Conservation (phyloP, 495 filamentous ascomycete genomes). For the Xylaria bambusicola region DNA sequence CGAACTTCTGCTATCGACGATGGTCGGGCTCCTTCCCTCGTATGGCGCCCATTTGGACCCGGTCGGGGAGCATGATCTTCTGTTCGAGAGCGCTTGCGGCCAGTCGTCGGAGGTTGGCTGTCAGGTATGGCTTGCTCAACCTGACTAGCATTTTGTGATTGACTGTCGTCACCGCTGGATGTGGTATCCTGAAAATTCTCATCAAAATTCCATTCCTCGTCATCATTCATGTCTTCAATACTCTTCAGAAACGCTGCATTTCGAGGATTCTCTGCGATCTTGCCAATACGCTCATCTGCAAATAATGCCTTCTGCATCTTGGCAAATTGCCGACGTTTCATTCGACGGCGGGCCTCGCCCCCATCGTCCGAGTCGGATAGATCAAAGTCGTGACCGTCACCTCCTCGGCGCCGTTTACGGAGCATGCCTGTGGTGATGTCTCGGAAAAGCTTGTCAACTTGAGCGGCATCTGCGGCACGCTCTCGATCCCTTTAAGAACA, state of each 20-base stretch:
- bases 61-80: slow-evolving; percentile 59
- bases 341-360: slow-evolving; percentile 69
- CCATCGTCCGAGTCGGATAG: slow-evolving; percentile 88
- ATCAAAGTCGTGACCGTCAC: slow-evolving; percentile 70
- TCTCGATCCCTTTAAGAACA: slow-evolving; percentile 58
- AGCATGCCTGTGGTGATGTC: slow-evolving; percentile 87
- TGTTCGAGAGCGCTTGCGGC: slow-evolving; percentile 29
- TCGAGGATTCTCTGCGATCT: slow-evolving; percentile 88
- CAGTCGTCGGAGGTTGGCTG: slow-evolving; percentile 39
- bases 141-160: slow-evolving; percentile 23
- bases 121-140: slow-evolving; percentile 39
- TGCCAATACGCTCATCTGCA: slow-evolving; percentile 85
- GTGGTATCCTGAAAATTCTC: slow-evolving; percentile 57
- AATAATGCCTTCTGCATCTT: slow-evolving; percentile 89
- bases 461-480: slow-evolving; percentile 72
- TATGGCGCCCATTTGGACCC: slow-evolving; percentile 64
- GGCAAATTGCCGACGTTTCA: slow-evolving; percentile 84
- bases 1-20: slow-evolving; percentile 76
- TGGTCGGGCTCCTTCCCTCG: slow-evolving; percentile 59
- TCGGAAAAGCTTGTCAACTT: slow-evolving; percentile 84
- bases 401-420: slow-evolving; percentile 64
- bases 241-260: slow-evolving; percentile 85
- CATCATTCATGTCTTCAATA: slow-evolving; percentile 79
- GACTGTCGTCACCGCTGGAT: slow-evolving; percentile 42
- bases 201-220: slow-evolving; percentile 78